phyloP scores from a whole-genome alignment of 768 basidiomycete species.

The Serendipita sp. region DNA sequence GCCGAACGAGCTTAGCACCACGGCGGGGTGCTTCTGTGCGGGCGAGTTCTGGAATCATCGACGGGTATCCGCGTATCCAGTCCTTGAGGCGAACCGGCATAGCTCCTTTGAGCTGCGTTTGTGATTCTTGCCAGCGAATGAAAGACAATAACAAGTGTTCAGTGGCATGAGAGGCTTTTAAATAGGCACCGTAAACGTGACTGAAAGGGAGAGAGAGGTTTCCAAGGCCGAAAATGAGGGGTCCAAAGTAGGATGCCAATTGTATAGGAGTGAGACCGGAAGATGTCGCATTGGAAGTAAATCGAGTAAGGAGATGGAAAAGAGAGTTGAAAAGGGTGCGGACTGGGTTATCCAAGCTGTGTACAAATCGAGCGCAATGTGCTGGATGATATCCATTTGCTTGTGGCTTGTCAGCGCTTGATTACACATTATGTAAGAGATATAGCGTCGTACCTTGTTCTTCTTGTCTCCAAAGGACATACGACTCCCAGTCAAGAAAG shows the following conservation, averaged over 20 bases:
- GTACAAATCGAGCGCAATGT: slow-evolving; percentile 57
- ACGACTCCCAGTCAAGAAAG: slow-evolving; percentile 70
- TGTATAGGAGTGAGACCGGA: slow-evolving; percentile 87
- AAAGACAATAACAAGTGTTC: slow-evolving; percentile 89
- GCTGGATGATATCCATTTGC: slow-evolving; percentile 53
- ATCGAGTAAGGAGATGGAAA: slow-evolving; percentile 63
- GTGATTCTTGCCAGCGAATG: slow-evolving; percentile 63
- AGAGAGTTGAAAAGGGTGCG: slow-evolving; percentile 51
- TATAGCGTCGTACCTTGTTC: slow-evolving; percentile 52
- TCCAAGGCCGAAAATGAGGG: slow-evolving; percentile 73
- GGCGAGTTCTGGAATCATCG: slow-evolving; percentile 50
- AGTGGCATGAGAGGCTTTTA: slow-evolving; percentile 70
- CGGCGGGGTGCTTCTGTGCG: slow-evolving; percentile 41
- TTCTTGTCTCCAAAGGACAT: slow-evolving; percentile 62
- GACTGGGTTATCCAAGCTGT: slow-evolving; percentile 33
- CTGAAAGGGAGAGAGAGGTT: slow-evolving; percentile 34
- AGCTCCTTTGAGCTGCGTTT: slow-evolving; percentile 37
- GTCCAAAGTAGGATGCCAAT: slow-evolving; percentile 78
- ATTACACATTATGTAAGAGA: slow-evolving; percentile 7
- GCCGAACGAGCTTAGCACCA: slow-evolving; percentile 61
- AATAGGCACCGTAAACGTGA: slow-evolving; percentile 50
- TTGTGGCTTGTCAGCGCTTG: slow-evolving; percentile 17
- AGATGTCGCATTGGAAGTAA: slow-evolving; percentile 67
- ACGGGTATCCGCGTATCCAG: slow-evolving; percentile 82
- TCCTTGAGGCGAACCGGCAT: slow-evolving; percentile 78